phyloP scores from a whole-genome alignment of 2,329 filamentous ascomycete species.

The Thielaviopsis euricoi region DNA sequence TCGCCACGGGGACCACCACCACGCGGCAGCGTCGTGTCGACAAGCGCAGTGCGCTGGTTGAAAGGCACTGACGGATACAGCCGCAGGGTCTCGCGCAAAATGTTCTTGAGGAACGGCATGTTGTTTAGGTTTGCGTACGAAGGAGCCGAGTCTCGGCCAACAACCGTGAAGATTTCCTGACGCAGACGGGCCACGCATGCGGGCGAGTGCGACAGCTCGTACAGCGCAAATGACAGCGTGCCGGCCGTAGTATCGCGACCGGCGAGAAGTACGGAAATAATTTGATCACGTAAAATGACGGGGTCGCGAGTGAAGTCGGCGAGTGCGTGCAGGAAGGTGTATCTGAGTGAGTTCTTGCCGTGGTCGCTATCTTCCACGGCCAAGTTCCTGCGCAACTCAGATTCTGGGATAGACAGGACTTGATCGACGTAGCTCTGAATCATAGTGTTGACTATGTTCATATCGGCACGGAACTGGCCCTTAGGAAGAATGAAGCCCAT shows the following conservation, averaged over 20 bases:
- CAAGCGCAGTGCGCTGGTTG: constrained; percentile 57
- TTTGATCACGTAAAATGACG: constrained; percentile 64
- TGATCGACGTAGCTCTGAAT: constrained; percentile 63
- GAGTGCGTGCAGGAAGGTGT: constrained; percentile 77
- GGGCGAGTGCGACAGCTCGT: constrained; percentile 62
- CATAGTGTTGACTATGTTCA: constrained; percentile 59
- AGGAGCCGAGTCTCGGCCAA: constrained; percentile 46
- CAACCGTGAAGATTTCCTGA: constrained; percentile 48
- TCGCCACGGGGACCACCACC: constrained; percentile 50
- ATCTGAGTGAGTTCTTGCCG: constrained; percentile 27
- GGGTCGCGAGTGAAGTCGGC: constrained; percentile 61
- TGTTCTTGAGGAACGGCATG: constrained; percentile 66
- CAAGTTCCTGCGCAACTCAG: constrained; percentile 38
- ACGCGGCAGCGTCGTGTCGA: constrained; percentile 57
- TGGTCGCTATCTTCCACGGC: not conserved
- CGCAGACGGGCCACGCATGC: constrained; percentile 51
- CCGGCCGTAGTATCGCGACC: constrained; percentile 77
- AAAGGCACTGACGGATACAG: constrained; percentile 65
- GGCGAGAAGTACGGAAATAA: constrained; percentile 67
- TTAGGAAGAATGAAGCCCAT: constrained; percentile 47
- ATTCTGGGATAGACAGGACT: constrained; percentile 49
- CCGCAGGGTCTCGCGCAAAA: constrained; percentile 63
- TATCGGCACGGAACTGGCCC: constrained; percentile 41
- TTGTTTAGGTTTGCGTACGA: constrained; percentile 71
- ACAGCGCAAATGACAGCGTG: constrained; percentile 66